These are phyloP conservation scores for Pythium chondricola DNA, from an alignment of 352 stramenopile genomes.

Conservation along the genomic window DNA sequence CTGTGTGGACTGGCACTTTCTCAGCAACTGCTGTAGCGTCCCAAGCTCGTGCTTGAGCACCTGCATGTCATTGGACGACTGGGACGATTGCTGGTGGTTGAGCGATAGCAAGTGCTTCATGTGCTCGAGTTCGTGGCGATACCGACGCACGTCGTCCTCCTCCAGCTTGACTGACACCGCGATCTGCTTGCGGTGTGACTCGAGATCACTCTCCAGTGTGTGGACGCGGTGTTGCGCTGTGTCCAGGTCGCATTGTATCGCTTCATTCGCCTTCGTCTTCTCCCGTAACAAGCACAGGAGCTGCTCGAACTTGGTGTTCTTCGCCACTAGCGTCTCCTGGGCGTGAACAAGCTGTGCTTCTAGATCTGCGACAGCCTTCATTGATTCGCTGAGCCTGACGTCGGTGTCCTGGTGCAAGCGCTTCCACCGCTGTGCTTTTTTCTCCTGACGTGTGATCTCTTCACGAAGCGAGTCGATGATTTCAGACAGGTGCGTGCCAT, in stretches of 20 bases:
- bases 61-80: conserved; percentile 44
- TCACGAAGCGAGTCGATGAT: conserved; percentile 39
- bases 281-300: conserved; percentile 1
- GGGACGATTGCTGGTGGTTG: conserved; percentile 36
- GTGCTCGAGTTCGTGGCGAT: conserved; percentile 31
- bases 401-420: conserved; percentile 20
- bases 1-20: conserved; percentile 19
- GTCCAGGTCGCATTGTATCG: background rate
- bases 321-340: conserved; percentile 30
- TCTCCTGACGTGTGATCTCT: conserved; percentile 17
- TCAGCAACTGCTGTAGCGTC: conserved; percentile 38
- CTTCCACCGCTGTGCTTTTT: conserved; percentile 20
- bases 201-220: conserved; percentile 17
- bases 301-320: conserved; percentile 26
- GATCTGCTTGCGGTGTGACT: conserved; percentile 16
- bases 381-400: conserved; percentile 1
- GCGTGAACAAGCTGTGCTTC: conserved; percentile 21
- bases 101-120: conserved; percentile 41
- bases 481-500: conserved; percentile 31
- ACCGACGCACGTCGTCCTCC: conserved; percentile 12
- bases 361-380: conserved; percentile 17
- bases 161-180: conserved; percentile 19
- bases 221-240: background rate
- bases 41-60: conserved; percentile 44
- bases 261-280: background rate